Evolutionary conservation across 176 grass and related monocot genomes (phyloP), one percentile per base, ranked within the genome.

Genomic region (Zea luxurians): DNA sequence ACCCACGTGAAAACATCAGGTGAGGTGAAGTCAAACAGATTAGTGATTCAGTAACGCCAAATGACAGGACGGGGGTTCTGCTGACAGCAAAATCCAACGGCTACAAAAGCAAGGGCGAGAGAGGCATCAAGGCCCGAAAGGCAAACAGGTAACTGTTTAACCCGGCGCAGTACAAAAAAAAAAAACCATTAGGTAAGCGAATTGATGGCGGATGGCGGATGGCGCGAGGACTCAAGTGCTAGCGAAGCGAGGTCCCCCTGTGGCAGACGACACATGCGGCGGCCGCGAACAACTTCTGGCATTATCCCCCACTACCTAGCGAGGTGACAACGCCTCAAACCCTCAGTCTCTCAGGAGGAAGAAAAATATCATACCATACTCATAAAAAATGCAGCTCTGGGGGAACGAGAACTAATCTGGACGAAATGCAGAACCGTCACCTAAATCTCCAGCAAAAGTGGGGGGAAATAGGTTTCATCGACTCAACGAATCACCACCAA

Each of bases 161-260:
- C 50, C 71, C 61, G 36, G 37, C 8, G 75, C 46, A 13, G 77
- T 41, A 64, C 80, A 67, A 67, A 61, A 8, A 42, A 45, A 21
- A 61, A 8, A 42, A 45, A 21, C 21, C 65, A 47, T 77, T 88
- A 20, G 71, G 82, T 80, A n/a, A 3, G 86, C 48, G 82, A 76
- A 84, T 88, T 88, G 71, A 88, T 88, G 77, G 82, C 65, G 57
- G 71, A 88, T 88, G 77, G 82, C 65, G 57, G 11, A 20, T 27
- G 27, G 27, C 27, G 4, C 38, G 38, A 37, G 49, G 74, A 77
- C 47, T 55, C 15, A 18, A 57, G 17, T 1, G 53, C 7, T 17
- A 50, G 78, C 35, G 43, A 53, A 12, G 16, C n/a, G 42, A 68
- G 71, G 84, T 50, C 16, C 61, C 76, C 81, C 80, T 50, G 16